These are phyloP conservation scores for Venturia effusa DNA, from an alignment of 2,329 filamentous ascomycete genomes.

Conservation along the genomic window DNA sequence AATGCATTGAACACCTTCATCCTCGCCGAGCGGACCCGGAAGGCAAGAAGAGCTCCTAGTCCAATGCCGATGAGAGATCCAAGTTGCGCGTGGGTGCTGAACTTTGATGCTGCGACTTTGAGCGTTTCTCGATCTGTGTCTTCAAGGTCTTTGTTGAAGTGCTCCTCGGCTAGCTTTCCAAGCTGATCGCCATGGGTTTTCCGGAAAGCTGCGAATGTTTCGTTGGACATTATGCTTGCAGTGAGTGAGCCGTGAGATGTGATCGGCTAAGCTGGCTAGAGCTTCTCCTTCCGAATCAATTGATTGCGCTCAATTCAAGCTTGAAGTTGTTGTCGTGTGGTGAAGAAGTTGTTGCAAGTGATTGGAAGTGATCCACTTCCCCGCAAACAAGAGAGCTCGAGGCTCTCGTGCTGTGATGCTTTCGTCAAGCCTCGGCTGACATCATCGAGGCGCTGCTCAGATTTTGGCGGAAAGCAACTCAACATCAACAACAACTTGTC, in stretches of 20 bases:
- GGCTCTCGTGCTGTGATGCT: no score
- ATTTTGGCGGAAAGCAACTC: no score
- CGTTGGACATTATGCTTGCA: constrained; percentile 26
- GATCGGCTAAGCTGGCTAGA: background rate
- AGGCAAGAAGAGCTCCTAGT: constrained; percentile 47
- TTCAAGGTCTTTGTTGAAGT: constrained; percentile 47
- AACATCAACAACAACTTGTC: no score
- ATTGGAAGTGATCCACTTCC: background rate
- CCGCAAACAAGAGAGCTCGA: background rate
- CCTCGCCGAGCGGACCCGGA: constrained; percentile 45
- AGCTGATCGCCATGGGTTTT: constrained; percentile 40
- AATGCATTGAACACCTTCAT: constrained; percentile 51
- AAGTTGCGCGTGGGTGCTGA: constrained; percentile 44
- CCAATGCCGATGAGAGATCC: constrained; percentile 51
- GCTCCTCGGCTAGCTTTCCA: constrained; percentile 43
- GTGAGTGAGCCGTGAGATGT: background rate
- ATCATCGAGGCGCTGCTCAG: background rate
- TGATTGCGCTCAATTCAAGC: background rate
- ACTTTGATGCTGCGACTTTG: constrained; percentile 42
- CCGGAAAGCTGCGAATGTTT: constrained; percentile 38
- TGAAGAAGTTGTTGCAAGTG: background rate
- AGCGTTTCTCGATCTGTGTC: constrained; percentile 49
- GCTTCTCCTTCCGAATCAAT: background rate
- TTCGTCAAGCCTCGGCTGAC: background rate
- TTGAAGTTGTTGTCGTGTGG: background rate